phyloP scores from a whole-genome alignment of 192 early-diverging fungal genomes.

The Mortierella antarctica region DNA sequence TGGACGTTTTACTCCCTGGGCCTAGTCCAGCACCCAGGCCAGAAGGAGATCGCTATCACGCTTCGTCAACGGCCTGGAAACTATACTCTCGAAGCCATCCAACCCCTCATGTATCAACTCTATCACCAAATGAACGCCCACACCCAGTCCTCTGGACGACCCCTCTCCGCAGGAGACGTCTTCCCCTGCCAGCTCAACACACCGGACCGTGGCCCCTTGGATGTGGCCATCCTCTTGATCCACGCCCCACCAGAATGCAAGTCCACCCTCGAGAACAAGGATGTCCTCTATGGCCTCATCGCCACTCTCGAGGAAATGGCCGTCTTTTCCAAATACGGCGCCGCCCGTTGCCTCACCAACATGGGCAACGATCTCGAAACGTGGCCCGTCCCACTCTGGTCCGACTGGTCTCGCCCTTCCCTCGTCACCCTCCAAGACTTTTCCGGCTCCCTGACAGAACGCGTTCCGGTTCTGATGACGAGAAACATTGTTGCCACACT shows the following conservation, averaged over 20 bases:
- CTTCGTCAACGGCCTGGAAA: constrained; percentile 32
- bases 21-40: constrained; percentile 20
- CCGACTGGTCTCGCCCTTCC: constrained; percentile 43
- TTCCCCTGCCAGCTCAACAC: constrained; percentile 40
- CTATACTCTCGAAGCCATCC: constrained; percentile 34
- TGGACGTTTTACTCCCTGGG: constrained; percentile 52
- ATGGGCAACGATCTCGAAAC: constrained; percentile 51
- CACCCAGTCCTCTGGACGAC: constrained; percentile 26
- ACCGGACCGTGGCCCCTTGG: constrained; percentile 19
- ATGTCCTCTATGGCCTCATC: constrained; percentile 44
- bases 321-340: constrained; percentile 45
- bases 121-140: constrained; percentile 36
- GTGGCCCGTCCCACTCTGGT: constrained; percentile 48
- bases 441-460: constrained; percentile 34
- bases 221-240: constrained; percentile 29
- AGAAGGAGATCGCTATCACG: constrained; percentile 50
- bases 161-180: constrained; percentile 29
- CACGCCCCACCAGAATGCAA: constrained; percentile 47
- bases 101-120: constrained; percentile 44
- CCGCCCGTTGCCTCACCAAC: constrained; percentile 41
- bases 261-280: constrained; percentile 30
- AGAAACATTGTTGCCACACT: constrained; percentile 48
- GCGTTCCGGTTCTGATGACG: constrained; percentile 15
- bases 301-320: constrained; percentile 44
- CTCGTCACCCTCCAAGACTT: constrained; percentile 27